Conservation (phyloP, 2,329 filamentous ascomycete species). For the Clonostachys rosea region DNA sequence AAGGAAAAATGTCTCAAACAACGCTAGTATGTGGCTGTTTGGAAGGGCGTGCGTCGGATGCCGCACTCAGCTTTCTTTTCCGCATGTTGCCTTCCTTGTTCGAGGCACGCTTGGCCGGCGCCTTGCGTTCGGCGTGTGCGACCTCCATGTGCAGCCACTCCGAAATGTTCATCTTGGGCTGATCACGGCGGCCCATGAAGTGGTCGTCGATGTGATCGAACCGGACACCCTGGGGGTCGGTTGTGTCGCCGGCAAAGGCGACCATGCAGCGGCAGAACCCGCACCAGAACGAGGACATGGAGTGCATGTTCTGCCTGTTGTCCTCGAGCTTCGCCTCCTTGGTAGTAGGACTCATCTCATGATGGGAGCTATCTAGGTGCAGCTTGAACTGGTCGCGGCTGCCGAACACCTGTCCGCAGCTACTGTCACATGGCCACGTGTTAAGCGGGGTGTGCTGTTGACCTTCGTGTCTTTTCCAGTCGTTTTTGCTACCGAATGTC, state of each 20-base stretch:
- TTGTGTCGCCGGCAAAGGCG: slow-evolving; percentile 30
- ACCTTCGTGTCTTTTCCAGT: slow-evolving; percentile 90
- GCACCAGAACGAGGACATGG: slow-evolving; percentile 74
- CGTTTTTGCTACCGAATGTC: slow-evolving; percentile 84
- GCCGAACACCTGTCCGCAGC: slow-evolving; percentile 56
- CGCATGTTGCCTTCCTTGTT: too few relatives aligned
- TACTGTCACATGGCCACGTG: slow-evolving; percentile 64
- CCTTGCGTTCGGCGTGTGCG: too few relatives aligned
- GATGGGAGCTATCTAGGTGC: slow-evolving; percentile 55
- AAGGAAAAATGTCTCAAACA: too few relatives aligned
- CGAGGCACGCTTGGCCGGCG: too few relatives aligned
- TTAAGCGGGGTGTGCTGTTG: slow-evolving; percentile 71
- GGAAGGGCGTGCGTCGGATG: too few relatives aligned
- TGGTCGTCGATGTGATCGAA: slow-evolving; percentile 74
- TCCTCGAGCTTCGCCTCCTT: slow-evolving; percentile 40
- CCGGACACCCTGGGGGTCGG: slow-evolving; percentile 15
- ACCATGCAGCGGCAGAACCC: slow-evolving; percentile 69
- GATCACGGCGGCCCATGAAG: slow-evolving; percentile 46
- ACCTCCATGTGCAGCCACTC: slow-evolving; percentile 47
- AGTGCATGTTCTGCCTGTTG: slow-evolving; percentile 60
- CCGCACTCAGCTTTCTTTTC: too few relatives aligned
- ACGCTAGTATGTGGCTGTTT: too few relatives aligned
- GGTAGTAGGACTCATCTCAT: slow-evolving; percentile 15
- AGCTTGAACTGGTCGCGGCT: slow-evolving; percentile 52
- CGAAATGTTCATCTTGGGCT: slow-evolving; percentile 35